Base-by-base conservation (phyloP, 306 rosid genomes). In the Rosa persica region DNA sequence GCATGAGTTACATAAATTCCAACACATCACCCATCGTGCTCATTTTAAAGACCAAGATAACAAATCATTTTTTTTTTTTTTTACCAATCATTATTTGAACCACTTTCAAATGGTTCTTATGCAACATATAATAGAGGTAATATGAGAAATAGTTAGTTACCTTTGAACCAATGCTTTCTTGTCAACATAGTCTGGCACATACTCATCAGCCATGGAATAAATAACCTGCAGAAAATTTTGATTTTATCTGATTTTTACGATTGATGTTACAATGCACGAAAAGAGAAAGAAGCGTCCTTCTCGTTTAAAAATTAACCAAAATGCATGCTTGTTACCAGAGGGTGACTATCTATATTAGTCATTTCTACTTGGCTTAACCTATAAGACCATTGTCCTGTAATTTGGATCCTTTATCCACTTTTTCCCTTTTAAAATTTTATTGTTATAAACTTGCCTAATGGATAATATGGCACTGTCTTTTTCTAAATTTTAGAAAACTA, bases 131-230 rank as follows among this genome's bases (percentile, higher is more conserved):
- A 44, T 49, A 30, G 27, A 43, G 1, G 23, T 43, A 48, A 72
- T 60, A 48, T 44, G 19, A 62, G 73, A 70, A 58, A 85, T 46
- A 58, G 76, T 34, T 90, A 96, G 76, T 34, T 90, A 96, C 99
- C 99, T 86, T 49, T 88, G 88, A 52, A 93, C 93, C 78, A 96
- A 83, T 71, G 96, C 89, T 77, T 90, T 88, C 91, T 93, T 96
- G 82, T 96, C 94, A 48, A 96, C 99, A 71, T 96, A 96, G 34
- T 91, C 98, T 47, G 98, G 99, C 78, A 96, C 97, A 78, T 93
- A 91, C 69, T 96, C 99, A 67, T 96, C 99, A 22, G 89, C 89
- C 99, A 96, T 96, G 70, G 98, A 96, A 86, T 72, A 93, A 62
- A 96, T 91, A 73, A 96, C 89, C 99, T 96, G 91, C 84, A 81